phyloP scores from a whole-genome alignment of 331 rosid species.

The Pyrus hybrid region DNA sequence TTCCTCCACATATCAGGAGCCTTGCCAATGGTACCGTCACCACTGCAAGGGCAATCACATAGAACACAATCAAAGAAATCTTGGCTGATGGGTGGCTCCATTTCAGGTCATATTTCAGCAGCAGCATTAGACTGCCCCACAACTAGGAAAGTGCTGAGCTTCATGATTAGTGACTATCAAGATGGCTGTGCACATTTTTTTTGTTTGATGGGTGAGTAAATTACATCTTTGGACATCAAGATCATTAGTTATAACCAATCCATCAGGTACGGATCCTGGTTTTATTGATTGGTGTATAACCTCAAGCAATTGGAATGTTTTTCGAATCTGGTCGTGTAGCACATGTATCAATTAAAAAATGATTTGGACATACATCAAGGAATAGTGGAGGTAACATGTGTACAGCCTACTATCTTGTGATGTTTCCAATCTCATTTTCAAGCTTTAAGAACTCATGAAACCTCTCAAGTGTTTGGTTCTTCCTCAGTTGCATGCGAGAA shows the following conservation, averaged over 20 bases:
- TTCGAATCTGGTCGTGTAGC: constrained; percentile 85
- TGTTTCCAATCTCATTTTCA: constrained; percentile 96
- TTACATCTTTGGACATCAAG: constrained; percentile 93
- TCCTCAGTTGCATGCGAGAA: constrained; percentile 91
- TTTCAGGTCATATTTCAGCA: constrained; percentile 21
- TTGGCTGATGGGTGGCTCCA: constrained; percentile 35
- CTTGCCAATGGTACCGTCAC: constrained; percentile 98
- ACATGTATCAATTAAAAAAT: constrained; percentile 89
- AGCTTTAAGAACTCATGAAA: constrained; percentile 92
- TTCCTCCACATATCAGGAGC: constrained; percentile 99
- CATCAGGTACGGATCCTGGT: constrained; percentile 66
- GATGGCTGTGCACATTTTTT: constrained; percentile 94
- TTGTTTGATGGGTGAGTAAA: constrained; percentile 97
- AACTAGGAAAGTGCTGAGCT: constrained; percentile 93
- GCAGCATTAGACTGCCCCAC: constrained; percentile 44
- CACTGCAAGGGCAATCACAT: constrained; percentile 97
- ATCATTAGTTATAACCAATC: constrained; percentile 94
- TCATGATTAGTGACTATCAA: constrained; percentile 90
- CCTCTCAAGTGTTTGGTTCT: constrained; percentile 87
- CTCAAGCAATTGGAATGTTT: constrained; percentile 97
- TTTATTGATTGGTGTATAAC: constrained; percentile 58
- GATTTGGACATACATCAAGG: constrained; percentile 74
- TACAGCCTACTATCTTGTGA: constrained; percentile 95
- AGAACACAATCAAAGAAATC: constrained; percentile 81
- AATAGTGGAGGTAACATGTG: constrained; percentile 99